Evolutionary conservation across 140 eudicot species (phyloP), one percentile per base, ranked within the genome.

Genomic region (Stevia rebaudiana): DNA sequence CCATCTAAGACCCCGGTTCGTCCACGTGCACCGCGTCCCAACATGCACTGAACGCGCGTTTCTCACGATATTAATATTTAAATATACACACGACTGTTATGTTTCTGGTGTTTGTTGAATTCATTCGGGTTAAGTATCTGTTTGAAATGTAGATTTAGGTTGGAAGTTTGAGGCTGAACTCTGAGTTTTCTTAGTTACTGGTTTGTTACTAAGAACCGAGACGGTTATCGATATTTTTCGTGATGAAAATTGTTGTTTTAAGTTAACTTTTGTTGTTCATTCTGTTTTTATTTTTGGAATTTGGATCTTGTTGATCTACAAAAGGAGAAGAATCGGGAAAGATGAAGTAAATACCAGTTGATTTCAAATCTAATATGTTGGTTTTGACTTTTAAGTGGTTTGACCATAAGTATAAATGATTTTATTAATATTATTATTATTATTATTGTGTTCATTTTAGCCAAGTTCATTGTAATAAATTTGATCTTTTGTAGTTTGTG

Each of bases 1-100:
- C 95, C 91, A 9, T 86, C 95, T 13, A 86, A 86, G 84, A 86
- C 95, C 35, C 95, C 95, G 5, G 91, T 86, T 74, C 83, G 95
- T 51, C 95, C 91, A 3, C 85, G 91, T 22, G 76, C 88, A 70
- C 88, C 95, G 15, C 91, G 91, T n/a, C 75, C 80, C 21, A 48
- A 78, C 64, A 69, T 83, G 84, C 88, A 83, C 73, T 83, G 76
- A 86, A 41, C 33, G 47, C 55, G 31, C 71, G 15, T 61, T 48
- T 28, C 65, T 49, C 52, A 22, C 67, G 8, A 41, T 46, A 70
- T 58, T 50, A 40, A 41, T 50, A 75, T 68, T 70, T 75, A 75
- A 72, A 60, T 59, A 74, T 54, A 68, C 65, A 75, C 33, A 75
- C 44, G 50, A 59, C 70, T 68, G 52, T 68, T 68, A 60, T 50